A percentile compares a stretch with the other conserved stretches of the same genome.
Conservation (phyloP, 2,329 filamentous ascomycete species). For the Pseudocercospora musae region DNA sequence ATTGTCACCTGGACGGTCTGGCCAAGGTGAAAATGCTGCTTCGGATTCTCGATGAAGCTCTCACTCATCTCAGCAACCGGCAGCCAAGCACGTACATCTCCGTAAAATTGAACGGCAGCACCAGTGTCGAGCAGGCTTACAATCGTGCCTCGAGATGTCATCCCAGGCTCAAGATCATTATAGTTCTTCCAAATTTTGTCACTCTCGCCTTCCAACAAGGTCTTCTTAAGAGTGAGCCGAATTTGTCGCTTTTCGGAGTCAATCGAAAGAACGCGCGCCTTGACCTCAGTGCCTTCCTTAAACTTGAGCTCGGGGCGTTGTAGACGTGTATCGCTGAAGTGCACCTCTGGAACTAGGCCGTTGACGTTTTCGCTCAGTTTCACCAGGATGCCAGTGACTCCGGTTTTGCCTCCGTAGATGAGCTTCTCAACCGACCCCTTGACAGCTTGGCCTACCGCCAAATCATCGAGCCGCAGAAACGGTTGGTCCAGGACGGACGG, state of each 20-base stretch:
- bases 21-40: conserved; percentile 81
- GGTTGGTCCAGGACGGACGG: conserved; percentile 77
- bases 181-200: conserved; percentile 74
- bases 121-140: conserved; percentile 74
- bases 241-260: conserved; percentile 73
- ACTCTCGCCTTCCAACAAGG: conserved; percentile 72
- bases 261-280: conserved; percentile 78
- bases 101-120: conserved; percentile 91
- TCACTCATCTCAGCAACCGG: conserved; percentile 98
- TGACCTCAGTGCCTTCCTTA: conserved; percentile 78
- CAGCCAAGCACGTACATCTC: conserved; percentile 76
- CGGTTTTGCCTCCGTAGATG: conserved; percentile 70
- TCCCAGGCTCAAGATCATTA: conserved; percentile 67
- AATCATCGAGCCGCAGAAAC: conserved; percentile 87
- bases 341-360: conserved; percentile 82
- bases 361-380: conserved; percentile 81
- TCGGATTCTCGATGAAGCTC: conserved; percentile 84
- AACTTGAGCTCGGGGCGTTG: conserved; percentile 97
- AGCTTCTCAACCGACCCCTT: conserved; percentile 83
- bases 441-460: conserved; percentile 75
- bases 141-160: conserved; percentile 81
- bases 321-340: conserved; percentile 81
- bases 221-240: conserved; percentile 89
- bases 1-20: conserved; percentile 90
- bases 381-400: conserved; percentile 76